Evolutionary conservation across 2,329 filamentous ascomycete genomes (phyloP).

Genomic region (Ophiostoma pallidulum): DNA sequence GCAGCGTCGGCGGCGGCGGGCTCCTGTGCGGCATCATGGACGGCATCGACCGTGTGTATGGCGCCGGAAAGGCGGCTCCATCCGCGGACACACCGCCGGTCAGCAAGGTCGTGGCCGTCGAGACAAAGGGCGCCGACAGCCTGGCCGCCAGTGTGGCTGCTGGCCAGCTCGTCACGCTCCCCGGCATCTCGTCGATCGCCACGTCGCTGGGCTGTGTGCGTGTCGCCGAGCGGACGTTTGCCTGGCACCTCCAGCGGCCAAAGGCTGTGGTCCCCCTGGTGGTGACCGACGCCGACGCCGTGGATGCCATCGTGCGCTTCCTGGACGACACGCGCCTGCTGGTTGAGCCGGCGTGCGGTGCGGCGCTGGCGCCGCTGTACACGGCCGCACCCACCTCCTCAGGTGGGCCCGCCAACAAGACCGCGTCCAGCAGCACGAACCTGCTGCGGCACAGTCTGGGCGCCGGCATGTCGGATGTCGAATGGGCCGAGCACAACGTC

Average conservation of each 20-base stretch:
- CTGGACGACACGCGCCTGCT: conserved; percentile 74
- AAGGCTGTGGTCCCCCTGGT: conserved; percentile 45
- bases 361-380: conserved; percentile 62
- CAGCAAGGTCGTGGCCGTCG: conserved; percentile 53
- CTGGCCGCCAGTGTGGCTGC: conserved; percentile 47
- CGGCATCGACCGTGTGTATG: conserved; percentile 41
- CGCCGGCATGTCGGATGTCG: conserved; percentile 38
- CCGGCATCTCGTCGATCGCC: conserved; percentile 61
- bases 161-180: conserved; percentile 49
- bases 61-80: no score
- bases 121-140: conserved; percentile 63
- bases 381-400: conserved; percentile 31
- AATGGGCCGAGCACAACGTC: conserved; percentile 59
- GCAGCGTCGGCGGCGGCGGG: conserved; percentile 62
- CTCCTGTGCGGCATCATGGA: conserved; percentile 58
- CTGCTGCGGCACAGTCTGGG: conserved; percentile 51
- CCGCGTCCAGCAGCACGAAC: neutral
- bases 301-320: conserved; percentile 64
- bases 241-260: conserved; percentile 44
- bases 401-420: neutral
- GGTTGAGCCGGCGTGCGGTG: conserved; percentile 79
- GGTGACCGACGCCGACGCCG: conserved; percentile 67
- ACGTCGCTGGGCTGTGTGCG: conserved; percentile 58
- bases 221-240: conserved; percentile 50
- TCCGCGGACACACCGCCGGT: conserved; percentile 22